These are phyloP conservation scores for Nemania sp. DNA, from an alignment of 2,329 filamentous ascomycete genomes.

Conservation along the genomic window DNA sequence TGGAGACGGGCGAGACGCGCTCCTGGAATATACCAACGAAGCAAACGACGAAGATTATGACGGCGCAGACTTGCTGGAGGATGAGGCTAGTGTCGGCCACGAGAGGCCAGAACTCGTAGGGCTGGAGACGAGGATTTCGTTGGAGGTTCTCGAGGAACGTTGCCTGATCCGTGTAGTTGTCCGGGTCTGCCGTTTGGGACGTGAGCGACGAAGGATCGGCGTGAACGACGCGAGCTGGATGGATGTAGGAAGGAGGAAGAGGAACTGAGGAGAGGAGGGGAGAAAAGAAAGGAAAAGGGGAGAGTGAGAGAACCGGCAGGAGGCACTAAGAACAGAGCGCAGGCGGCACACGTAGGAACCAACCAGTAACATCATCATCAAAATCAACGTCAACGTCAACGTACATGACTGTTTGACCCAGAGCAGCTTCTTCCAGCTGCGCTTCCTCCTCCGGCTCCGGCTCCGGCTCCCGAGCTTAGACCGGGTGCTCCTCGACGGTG, in stretches of 20 bases:
- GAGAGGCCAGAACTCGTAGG: slow-evolving; percentile 97
- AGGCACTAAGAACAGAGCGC: no score
- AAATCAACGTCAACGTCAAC: no score
- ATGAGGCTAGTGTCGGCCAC: slow-evolving; percentile 96
- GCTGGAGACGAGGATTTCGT: slow-evolving; percentile 87
- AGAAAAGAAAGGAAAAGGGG: slow-evolving; percentile 6
- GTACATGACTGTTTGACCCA: slow-evolving; percentile 96
- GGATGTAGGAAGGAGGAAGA: neutral
- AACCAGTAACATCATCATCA: no score
- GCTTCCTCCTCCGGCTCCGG: slow-evolving; percentile 68
- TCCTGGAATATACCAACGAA: slow-evolving; percentile 90
- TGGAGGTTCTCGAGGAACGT: slow-evolving; percentile 97
- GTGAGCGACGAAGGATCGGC: slow-evolving; percentile 14
- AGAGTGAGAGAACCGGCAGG: no score
- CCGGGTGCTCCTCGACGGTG: slow-evolving; percentile 45
- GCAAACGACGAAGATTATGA: slow-evolving; percentile 91
- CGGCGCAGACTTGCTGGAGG: slow-evolving; percentile 93
- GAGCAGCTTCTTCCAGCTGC: slow-evolving; percentile 90
- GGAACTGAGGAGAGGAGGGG: no score
- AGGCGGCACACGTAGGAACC: no score
- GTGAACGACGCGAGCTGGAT: neutral
- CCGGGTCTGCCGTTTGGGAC: slow-evolving; percentile 82
- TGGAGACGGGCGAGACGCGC: slow-evolving; percentile 83
- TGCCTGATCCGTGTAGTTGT: slow-evolving; percentile 97
- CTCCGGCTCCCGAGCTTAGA: slow-evolving; percentile 60